phyloP scores from a whole-genome alignment of 2,329 filamentous ascomycete genomes.

The Pleurostoma richardsiae region DNA sequence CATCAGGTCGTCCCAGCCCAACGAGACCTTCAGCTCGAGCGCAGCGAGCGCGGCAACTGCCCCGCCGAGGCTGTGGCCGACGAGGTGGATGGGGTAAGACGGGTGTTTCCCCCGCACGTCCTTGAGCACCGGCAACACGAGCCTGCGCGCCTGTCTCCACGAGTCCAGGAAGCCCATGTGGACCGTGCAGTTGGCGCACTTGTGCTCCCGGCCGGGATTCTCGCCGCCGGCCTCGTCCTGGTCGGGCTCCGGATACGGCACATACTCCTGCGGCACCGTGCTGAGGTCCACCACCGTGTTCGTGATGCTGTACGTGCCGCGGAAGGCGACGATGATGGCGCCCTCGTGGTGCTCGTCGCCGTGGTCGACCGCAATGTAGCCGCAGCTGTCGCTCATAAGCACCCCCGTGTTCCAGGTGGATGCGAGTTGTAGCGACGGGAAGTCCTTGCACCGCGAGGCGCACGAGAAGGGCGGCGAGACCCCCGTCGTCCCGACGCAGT shows the following conservation, averaged over 20 bases:
- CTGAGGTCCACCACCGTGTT: conserved; percentile 90
- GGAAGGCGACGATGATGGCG: conserved; percentile 78
- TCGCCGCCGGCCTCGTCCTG: conserved; percentile 20
- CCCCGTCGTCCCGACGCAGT: conserved; percentile 84
- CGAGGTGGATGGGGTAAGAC: conserved; percentile 67
- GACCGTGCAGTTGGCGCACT: conserved; percentile 83
- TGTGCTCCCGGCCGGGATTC: conserved; percentile 24
- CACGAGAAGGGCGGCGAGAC: conserved; percentile 81
- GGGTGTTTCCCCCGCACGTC: conserved; percentile 57
- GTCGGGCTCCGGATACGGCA: conserved; percentile 69
- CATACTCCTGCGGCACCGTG: conserved; percentile 83
- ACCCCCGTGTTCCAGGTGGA: conserved; percentile 88
- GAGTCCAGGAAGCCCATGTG: conserved; percentile 85
- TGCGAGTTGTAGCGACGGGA: conserved; percentile 72
- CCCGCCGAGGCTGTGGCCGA: conserved; percentile 89
- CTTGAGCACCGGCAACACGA: conserved; percentile 64
- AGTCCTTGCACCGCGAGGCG: conserved; percentile 78
- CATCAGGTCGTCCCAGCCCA: conserved; percentile 68
- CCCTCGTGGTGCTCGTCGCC: conserved; percentile 18
- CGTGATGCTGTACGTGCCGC: conserved; percentile 88
- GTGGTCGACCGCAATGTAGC: conserved; percentile 89
- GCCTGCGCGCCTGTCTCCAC: conserved; percentile 69
- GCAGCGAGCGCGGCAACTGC: conserved; percentile 85
- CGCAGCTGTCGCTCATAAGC: conserved; percentile 83
- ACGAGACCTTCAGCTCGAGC: conserved; percentile 67